Base-by-base conservation (phyloP, 768 basidiomycete species). In the Russula virescens region DNA sequence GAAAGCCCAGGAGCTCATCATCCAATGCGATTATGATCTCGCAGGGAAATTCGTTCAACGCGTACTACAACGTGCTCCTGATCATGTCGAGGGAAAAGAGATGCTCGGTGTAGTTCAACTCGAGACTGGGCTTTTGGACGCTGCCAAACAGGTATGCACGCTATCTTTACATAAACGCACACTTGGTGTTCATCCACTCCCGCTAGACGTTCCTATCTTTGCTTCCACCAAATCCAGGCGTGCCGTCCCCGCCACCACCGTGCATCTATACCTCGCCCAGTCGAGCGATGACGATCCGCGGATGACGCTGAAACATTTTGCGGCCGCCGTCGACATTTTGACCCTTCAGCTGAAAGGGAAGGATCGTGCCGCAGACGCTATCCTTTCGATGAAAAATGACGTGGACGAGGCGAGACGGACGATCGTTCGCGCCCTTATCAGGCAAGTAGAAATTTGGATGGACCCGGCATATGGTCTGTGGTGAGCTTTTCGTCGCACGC, bases 361-460 rank as follows among this genome's bases (percentile, higher is more conserved):
- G 71, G 84, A 83, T 46, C 79, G 80, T 31, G 84, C 81, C 3
- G 73, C 75, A 18, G 74, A 68, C 19, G 47, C 68, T 8, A 75
- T 71, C 38, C 13, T 11, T 61, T 78, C 73, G 55, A 70, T 70
- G 6, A 73, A 69, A 57, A 70, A 63, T 52, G 83, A 83, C 65
- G 85, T 88, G 61, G 71, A 77, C 2, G 87, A 90, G 67, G 71
- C 85, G 52, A 85, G 78, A 69, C 80, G 74, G 35, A 90, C 84
- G 69, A 85, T 88, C 60, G 86, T 94, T 13, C 80, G 88, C 45
- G 91, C 91, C 9, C 80, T 94, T 23, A 80, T 94, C 34, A 88
- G 88, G 9, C 94, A 94, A 81, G 88, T 95, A 26, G 94, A 96
- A 71, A 89, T 95, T 18, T 97, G 94, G 94, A 96, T 97, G 93